Evolutionary conservation across 345 rosid genomes (phyloP).

Genomic region (Hibiscus syriacus): DNA sequence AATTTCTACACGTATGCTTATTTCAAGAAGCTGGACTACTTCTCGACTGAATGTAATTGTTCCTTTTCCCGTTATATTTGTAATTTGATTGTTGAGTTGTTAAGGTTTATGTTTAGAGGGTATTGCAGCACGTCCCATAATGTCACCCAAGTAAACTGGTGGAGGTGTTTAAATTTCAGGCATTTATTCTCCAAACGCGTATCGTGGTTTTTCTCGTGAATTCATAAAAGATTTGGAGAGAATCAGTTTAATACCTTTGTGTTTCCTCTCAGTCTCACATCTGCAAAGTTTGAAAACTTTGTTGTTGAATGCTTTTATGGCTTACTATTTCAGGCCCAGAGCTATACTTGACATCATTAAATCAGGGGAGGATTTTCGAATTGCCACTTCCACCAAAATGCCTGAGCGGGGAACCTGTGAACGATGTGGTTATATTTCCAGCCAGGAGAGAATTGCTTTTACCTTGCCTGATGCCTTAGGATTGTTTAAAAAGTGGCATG

Average conservation of each 20-base stretch:
- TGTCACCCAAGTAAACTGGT: not conserved
- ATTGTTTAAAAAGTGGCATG: not conserved
- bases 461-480: not conserved
- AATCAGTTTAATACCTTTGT: constrained; percentile 41
- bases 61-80: not conserved
- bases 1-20: constrained; percentile 71
- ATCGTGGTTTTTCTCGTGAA: constrained; percentile 95
- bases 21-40: constrained; percentile 93
- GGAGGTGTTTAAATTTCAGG: constrained; percentile 33
- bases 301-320: not conserved
- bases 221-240: constrained; percentile 95
- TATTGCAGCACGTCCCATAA: not conserved
- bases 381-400: constrained; percentile 74
- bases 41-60: constrained; percentile 93
- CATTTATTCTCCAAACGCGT: constrained; percentile 92
- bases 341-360: constrained; percentile 83
- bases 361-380: constrained; percentile 87
- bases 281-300: not conserved
- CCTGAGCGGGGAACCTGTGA: constrained; percentile 95
- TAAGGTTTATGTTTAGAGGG: not conserved
- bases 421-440: constrained; percentile 88
- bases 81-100: not conserved
- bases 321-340: constrained; percentile 57
- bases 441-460: constrained; percentile 57
- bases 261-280: not conserved